Evolutionary conservation across 352 stramenopile genomes (phyloP).

Genomic region (Pythium biforme): DNA sequence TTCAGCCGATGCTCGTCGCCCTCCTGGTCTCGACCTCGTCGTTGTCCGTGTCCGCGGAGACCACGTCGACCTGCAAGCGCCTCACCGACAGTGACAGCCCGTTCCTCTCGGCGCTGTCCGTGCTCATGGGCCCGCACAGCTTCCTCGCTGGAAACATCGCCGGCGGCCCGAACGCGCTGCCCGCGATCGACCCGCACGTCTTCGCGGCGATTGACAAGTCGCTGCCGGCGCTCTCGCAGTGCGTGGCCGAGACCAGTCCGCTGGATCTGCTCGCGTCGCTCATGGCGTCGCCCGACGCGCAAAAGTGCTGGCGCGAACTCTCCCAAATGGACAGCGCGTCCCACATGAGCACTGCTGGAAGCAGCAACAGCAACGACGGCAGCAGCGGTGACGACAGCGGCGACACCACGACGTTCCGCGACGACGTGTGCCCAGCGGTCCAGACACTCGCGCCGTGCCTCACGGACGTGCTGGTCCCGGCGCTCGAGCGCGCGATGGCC

Average conservation of each 20-base stretch:
- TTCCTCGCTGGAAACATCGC: background rate
- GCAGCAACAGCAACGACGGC: background rate
- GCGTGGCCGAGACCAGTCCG: constrained; percentile 6
- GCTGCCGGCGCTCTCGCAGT: constrained; percentile 14
- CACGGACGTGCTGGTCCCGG: constrained; percentile 15
- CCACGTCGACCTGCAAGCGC: background rate
- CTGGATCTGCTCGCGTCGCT: background rate
- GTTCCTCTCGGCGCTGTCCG: constrained; percentile 5
- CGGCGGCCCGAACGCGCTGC: background rate
- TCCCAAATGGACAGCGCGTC: background rate
- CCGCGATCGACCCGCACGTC: background rate
- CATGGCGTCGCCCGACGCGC: background rate
- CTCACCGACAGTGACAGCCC: constrained; percentile 10
- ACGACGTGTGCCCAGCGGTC: constrained; percentile 5
- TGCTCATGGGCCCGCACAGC: background rate
- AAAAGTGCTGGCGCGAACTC: background rate
- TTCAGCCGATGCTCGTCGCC: constrained; percentile 2
- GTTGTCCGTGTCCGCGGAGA: background rate
- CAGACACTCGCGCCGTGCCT: constrained; percentile 8
- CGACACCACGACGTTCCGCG: background rate
- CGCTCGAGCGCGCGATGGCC: constrained; percentile 4
- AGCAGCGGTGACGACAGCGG: background rate
- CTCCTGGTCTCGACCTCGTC: constrained; percentile 4
- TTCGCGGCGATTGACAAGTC: constrained; percentile 10
- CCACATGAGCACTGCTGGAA: background rate